Evolutionary conservation across 345 rosid species (phyloP), one percentile per base, ranked within the genome.

Genomic region (Firmiana major): DNA sequence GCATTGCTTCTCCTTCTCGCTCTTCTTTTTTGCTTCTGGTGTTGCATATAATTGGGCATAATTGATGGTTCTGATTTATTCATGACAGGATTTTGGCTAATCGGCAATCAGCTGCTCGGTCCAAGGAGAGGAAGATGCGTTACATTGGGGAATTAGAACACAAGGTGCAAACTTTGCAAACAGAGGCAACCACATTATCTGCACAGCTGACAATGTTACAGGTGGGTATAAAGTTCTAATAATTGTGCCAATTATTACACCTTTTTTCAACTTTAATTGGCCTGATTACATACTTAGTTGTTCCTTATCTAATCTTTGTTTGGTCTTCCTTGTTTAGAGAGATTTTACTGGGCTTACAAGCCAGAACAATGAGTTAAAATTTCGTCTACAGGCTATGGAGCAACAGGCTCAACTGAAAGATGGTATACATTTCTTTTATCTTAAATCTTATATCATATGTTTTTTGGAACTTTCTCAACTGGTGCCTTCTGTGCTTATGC

Each of bases 101-200:
- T 80, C 91, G 97, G 21, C 92, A 87, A 34, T 92, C 97, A 69
- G 97, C 97, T 81, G 92, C 97, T 17, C 91, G 97, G 6, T 94
- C 96, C 16, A 94, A 94, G 84, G 96, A 94, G 87, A 80, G 96
- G 79, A 92, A 94, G 83, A 90, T 90, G 75, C 82, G 87, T 13
- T 91, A 94, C 78, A 90, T 90, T 74, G 73, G 84, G 22, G 97
- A 94, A 80, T 84, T 94, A 66, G 98, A 94, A 73, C 89, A 93
- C 76, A 94, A 92, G 83, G 98, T 92, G 74, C 96, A 94, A 79
- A 89, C 93, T 7, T 87, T 94, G 83, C 93, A 91, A 86, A 87
- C 93, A 22, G 97, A 92, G 79, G 92, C 96, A 38, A 90, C 94
- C 60, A 89, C 97, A 9, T 89, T 94, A 59, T 89, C 93, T 64